Base-by-base conservation (phyloP, 257 asterid species). In the Lycium ferocissimum region DNA sequence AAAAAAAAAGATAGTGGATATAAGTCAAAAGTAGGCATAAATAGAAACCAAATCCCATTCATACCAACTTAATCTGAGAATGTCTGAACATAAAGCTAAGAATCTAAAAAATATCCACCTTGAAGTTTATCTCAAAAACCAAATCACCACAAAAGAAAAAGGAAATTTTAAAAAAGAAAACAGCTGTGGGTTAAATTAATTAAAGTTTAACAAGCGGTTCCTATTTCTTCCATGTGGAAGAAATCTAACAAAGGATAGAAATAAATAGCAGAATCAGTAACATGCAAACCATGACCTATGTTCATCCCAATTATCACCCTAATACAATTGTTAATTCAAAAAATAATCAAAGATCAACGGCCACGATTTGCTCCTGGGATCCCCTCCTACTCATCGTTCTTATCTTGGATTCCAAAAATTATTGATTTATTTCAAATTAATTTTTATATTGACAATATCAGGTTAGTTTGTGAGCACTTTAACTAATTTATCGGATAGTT, bases 281-380 rank as follows among this genome's bases (percentile, higher is more conserved):
- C 86, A 86, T 84, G 87, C 80, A 88, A 80, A 83, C 47, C 49
- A 71, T 84, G 81, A 81, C 78, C 72, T 37, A 33, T 45, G 57
- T 20, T 59, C 49, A 59, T 51, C 80, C 80, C 59, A 26, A 26
- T 40, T 38, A 71, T 79, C 83, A 78, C 65, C 12, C 65, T 78
- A 78, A 53, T 35, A 51, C 9, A 26, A 67, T 47, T 66, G 12
- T 47, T 70, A 83, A 53, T 45, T 18, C 13, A 51, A 66, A 59
- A 57, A 56, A 3, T 26, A 18, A 80, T 45, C 56, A 56, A 80
- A 5, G 45, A 80, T 47, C 7, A 9, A 26, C 11, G 49, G 22
- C 10, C 75, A 13, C n/a, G 75, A 67, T 67, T 67, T 67, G 47
- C 14, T 67, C 7, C 3, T 67, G 11, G 0, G 6, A 37, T 59